A percentile compares a stretch with the other conserved stretches of the same genome.
These are phyloP conservation scores for Galerina sulciceps DNA, from an alignment of 768 basidiomycete genomes.

Conservation along the genomic window DNA sequence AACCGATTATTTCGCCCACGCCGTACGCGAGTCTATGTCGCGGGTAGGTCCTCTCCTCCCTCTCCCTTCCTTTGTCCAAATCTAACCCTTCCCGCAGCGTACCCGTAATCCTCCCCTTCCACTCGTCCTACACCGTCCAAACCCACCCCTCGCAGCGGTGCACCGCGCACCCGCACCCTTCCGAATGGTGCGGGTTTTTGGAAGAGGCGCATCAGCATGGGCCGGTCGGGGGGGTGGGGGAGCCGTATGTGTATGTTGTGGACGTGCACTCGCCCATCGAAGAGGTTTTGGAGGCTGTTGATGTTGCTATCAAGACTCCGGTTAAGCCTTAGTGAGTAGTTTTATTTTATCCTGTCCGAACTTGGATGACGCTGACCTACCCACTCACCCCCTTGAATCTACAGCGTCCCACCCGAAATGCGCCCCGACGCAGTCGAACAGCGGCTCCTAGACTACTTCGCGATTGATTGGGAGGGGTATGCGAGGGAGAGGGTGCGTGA, in stretches of 20 bases:
- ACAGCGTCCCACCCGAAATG: slow-evolving; percentile 14
- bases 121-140: not conserved
- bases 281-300: slow-evolving; percentile 7
- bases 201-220: slow-evolving; percentile 15
- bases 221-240: slow-evolving; percentile 13
- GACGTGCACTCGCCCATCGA: slow-evolving; percentile 10
- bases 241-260: slow-evolving; percentile 13
- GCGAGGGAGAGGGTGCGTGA: slow-evolving; percentile 3
- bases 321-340: slow-evolving; percentile 14
- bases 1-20: slow-evolving; percentile 15
- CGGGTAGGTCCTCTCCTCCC: slow-evolving; percentile 3
- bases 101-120: slow-evolving; percentile 14
- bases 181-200: slow-evolving; percentile 16
- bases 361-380: no score
- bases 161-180: slow-evolving; percentile 4
- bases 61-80: not conserved
- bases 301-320: slow-evolving; percentile 10
- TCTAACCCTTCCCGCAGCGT: not conserved
- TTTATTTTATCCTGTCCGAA: no score
- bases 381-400: no score
- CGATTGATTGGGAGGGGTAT: slow-evolving; percentile 16
- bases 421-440: slow-evolving; percentile 10
- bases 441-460: slow-evolving; percentile 14
- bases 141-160: no score
- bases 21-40: slow-evolving; percentile 18